Conservation (phyloP, 129 eudicot species). For the Logfia minima region DNA sequence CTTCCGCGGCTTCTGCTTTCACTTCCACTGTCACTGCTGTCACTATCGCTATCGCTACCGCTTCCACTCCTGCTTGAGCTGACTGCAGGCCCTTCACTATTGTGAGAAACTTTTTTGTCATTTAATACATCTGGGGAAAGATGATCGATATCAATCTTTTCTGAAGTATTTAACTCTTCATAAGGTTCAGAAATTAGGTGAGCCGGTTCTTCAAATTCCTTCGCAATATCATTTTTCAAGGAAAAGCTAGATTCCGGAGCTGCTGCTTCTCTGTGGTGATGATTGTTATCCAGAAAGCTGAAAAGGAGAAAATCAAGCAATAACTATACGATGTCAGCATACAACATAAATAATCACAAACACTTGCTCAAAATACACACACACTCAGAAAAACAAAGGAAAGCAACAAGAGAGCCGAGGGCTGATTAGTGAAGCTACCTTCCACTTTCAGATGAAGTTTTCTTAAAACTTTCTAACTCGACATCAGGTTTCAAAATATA, state of each 20-base stretch:
- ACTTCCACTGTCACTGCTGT: slow-evolving; percentile 67
- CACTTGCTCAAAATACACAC: not conserved
- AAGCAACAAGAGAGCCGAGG: not conserved
- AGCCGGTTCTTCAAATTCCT: slow-evolving; percentile 43
- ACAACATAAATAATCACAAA: slow-evolving; percentile 1
- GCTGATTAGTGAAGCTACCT: slow-evolving; percentile 43
- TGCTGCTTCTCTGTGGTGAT: slow-evolving; percentile 40
- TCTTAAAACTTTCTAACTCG: slow-evolving; percentile 58
- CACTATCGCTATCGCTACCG: slow-evolving; percentile 78
- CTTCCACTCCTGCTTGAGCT: slow-evolving; percentile 73
- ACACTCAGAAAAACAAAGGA: not conserved
- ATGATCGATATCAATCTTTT: slow-evolving; percentile 49
- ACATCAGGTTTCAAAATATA: slow-evolving; percentile 70
- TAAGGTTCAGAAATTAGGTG: slow-evolving; percentile 40
- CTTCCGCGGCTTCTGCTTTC: slow-evolving; percentile 78
- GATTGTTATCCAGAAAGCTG: slow-evolving; percentile 73
- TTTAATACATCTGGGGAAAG: slow-evolving; percentile 52
- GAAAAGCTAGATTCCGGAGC: slow-evolving; percentile 35
- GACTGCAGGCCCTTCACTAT: slow-evolving; percentile 48
- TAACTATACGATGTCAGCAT: not conserved
- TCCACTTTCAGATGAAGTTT: slow-evolving; percentile 54
- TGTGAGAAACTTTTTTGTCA: slow-evolving; percentile 53
- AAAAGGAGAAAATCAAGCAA: slow-evolving; percentile 17
- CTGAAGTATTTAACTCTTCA: slow-evolving; percentile 41
- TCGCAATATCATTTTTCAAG: slow-evolving; percentile 27